A percentile compares a stretch with the other conserved stretches of the same genome.
Evolutionary conservation across 495 filamentous ascomycete genomes (phyloP).

Genomic region (Cercophora scortea): DNA sequence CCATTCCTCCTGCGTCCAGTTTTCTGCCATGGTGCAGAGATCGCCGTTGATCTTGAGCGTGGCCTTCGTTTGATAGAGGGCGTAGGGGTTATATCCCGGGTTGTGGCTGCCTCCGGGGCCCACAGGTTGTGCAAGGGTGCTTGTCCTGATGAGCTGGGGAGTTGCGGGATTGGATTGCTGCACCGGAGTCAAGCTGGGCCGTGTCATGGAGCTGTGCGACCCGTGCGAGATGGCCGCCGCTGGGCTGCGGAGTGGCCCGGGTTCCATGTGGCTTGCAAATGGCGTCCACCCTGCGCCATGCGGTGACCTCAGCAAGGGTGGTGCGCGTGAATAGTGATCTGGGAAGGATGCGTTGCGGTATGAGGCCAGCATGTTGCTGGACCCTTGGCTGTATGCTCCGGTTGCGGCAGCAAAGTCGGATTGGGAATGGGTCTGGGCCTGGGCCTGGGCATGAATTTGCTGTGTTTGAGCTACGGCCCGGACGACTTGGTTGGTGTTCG

Average conservation of each 20-base stretch:
- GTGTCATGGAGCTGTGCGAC: constrained; percentile 24
- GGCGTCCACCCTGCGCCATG: constrained; percentile 35
- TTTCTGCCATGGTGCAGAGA: constrained; percentile 65
- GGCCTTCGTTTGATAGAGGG: constrained; percentile 70
- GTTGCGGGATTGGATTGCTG: constrained; percentile 32
- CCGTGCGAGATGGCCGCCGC: constrained; percentile 15
- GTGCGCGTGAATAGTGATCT: constrained; percentile 37
- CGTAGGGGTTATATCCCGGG: constrained; percentile 67
- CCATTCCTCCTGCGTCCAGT: constrained; percentile 76
- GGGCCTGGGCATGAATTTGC: constrained; percentile 15
- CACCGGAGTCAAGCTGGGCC: constrained; percentile 32
- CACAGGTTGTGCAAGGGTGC: constrained; percentile 59
- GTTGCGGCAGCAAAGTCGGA: constrained; percentile 23
- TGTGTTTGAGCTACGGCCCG: constrained; percentile 27
- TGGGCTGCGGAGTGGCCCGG: constrained; percentile 35
- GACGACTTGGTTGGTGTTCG: constrained; percentile 9
- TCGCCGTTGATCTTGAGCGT: constrained; percentile 78
- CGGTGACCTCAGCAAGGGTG: constrained; percentile 40
- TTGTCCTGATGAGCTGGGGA: constrained; percentile 75
- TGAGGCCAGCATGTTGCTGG: constrained; percentile 38
- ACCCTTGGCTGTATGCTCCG: constrained; percentile 29
- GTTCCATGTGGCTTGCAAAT: constrained; percentile 34
- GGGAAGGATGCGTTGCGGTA: constrained; percentile 35
- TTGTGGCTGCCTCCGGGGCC: constrained; percentile 20
- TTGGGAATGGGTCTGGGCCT: constrained; percentile 9